A percentile compares a stretch with the other conserved stretches of the same genome.
phyloP scores from a whole-genome alignment of 2,329 filamentous ascomycete genomes.

The Stachybotrys chlorohalonatus region DNA sequence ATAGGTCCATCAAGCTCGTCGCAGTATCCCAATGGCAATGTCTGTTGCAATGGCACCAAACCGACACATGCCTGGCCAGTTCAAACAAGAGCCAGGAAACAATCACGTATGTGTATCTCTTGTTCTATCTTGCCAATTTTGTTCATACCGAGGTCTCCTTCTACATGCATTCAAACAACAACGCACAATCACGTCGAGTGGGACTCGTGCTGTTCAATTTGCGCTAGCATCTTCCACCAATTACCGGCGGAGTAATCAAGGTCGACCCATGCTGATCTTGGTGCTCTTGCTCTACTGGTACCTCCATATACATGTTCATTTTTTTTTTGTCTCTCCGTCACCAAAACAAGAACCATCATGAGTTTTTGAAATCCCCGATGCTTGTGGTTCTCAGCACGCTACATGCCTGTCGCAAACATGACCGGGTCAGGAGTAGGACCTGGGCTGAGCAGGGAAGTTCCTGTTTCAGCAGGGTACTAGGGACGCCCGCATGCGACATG shows the following conservation, averaged over 20 bases:
- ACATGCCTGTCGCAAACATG: conserved; percentile 33
- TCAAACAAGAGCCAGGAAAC: conserved; percentile 19
- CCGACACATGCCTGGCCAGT: conserved; percentile 16
- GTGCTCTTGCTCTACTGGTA: too few species aligned
- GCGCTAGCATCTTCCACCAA: too few species aligned
- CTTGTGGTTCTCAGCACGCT: background rate
- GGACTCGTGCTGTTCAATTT: background rate
- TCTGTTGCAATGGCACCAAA: conserved; percentile 19
- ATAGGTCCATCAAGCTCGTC: conserved; percentile 4
- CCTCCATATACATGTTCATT: too few species aligned
- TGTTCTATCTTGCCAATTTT: background rate
- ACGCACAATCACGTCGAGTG: background rate
- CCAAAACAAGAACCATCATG: background rate
- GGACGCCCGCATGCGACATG: conserved; percentile 15
- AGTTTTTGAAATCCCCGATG: background rate
- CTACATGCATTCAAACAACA: background rate
- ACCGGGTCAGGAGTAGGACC: conserved; percentile 29
- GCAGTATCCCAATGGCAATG: conserved; percentile 8
- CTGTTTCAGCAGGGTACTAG: conserved; percentile 43
- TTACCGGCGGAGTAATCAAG: conserved; percentile 1
- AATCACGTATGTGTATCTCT: conserved; percentile 15
- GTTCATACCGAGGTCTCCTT: background rate
- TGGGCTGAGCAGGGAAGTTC: conserved; percentile 38
- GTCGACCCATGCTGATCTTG: background rate
- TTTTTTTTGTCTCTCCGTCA: background rate